Percentiles rank a stretch among this genome's conserved stretches.
Evolutionary conservation across 768 basidiomycete genomes (phyloP).

Genomic region (Hirschioporus abietinus): DNA sequence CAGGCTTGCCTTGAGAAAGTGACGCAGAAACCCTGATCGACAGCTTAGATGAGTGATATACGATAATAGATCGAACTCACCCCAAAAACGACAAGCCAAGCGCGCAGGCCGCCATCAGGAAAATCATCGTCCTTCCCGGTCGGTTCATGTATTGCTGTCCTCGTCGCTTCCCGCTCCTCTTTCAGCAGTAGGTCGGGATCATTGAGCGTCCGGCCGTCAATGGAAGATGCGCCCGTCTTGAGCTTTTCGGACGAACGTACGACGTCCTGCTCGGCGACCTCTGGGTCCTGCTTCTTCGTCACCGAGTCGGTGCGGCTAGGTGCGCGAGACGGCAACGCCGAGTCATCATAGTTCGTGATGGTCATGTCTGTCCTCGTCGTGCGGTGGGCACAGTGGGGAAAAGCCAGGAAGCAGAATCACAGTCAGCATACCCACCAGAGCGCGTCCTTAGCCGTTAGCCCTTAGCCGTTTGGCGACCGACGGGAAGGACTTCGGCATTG

Average conservation of each 20-base stretch:
- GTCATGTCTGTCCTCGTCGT: background rate
- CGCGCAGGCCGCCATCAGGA: constrained; percentile 40
- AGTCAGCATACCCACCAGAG: background rate
- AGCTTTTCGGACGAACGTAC: background rate
- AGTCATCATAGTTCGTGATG: background rate
- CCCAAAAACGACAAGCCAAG: constrained; percentile 38
- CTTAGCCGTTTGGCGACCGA: background rate
- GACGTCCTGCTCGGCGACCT: background rate
- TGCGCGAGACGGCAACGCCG: background rate
- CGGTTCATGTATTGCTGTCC: background rate
- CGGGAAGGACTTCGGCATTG: background rate
- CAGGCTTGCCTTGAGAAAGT: constrained; percentile 36
- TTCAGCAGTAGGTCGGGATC: background rate
- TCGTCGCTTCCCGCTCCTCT: background rate
- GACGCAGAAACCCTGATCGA: constrained; percentile 14
- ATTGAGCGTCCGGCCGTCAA: background rate
- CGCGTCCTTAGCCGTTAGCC: background rate
- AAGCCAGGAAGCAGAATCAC: background rate
- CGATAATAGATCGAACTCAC: constrained; percentile 21
- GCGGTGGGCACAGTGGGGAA: background rate
- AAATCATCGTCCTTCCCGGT: constrained; percentile 17
- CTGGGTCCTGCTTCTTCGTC: background rate
- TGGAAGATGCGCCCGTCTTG: background rate
- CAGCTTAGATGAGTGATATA: background rate
- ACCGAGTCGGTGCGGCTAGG: background rate